Conservation (phyloP, 2,329 filamentous ascomycete species). For the Arthrobotrys pseudoclavata region DNA sequence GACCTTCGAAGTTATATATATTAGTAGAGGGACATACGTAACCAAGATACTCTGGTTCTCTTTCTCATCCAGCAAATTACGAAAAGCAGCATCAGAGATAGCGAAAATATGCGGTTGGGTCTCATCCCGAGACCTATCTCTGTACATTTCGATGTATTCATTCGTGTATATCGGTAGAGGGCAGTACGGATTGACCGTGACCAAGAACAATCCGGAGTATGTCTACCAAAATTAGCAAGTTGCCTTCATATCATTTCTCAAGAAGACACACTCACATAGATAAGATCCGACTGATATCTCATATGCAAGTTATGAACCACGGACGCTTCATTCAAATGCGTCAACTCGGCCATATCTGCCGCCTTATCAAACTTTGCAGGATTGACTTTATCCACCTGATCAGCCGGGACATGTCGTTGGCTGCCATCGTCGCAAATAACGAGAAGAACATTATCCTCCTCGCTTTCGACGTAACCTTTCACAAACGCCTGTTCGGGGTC, state of each 20-base stretch:
- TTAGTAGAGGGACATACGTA: conserved; percentile 71
- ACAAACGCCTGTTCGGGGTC: conserved; percentile 90
- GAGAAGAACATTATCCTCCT: conserved; percentile 77
- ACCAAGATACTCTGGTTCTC: conserved; percentile 98
- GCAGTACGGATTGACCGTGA: conserved; percentile 97
- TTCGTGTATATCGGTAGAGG: conserved; percentile 93
- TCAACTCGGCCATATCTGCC: conserved; percentile 98
- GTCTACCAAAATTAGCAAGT: conserved; percentile 71
- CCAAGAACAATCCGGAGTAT: conserved; percentile 95
- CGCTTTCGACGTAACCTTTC: conserved; percentile 90
- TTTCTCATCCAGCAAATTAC: conserved; percentile 94
- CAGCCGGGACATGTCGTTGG: conserved; percentile 87
- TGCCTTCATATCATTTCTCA: background rate
- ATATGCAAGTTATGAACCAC: conserved; percentile 97
- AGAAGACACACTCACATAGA: conserved; percentile 74
- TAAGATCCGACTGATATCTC: conserved; percentile 94
- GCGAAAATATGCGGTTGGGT: conserved; percentile 98
- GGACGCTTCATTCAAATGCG: conserved; percentile 96
- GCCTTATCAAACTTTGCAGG: conserved; percentile 99
- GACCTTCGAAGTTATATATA: background rate
- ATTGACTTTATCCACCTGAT: conserved; percentile 98
- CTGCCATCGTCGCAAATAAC: conserved; percentile 95
- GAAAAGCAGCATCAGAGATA: conserved; percentile 96
- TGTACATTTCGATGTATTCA: conserved; percentile 99
- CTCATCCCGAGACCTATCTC: conserved; percentile 88